These are phyloP conservation scores for Septoria linicola DNA, from an alignment of 2,329 filamentous ascomycete genomes.

Conservation along the genomic window DNA sequence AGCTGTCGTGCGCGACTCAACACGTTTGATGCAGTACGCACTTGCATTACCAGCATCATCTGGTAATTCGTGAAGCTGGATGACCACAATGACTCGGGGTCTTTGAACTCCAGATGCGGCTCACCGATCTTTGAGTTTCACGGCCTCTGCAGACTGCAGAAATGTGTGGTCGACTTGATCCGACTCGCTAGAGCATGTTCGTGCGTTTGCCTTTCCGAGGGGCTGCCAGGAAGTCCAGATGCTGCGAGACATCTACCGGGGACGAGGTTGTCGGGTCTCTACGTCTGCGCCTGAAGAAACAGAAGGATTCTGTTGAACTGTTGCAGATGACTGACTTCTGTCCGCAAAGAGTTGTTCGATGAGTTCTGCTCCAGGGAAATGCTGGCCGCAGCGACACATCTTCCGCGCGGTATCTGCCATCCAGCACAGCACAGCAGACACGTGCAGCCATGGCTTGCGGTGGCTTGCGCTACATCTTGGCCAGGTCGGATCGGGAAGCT, in stretches of 20 bases:
- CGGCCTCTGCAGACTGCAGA: background rate
- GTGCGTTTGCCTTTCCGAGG: background rate
- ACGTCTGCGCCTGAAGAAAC: background rate
- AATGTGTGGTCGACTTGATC: background rate
- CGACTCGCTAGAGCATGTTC: background rate
- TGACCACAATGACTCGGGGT: no score
- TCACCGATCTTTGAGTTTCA: background rate
- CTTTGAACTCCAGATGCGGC: no score
- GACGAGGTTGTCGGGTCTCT: background rate
- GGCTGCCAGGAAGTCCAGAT: background rate
- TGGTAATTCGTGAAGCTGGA: no score
- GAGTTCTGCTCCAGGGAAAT: background rate
- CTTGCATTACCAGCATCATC: no score
- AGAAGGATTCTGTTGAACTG: background rate
- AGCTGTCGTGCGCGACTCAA: no score
- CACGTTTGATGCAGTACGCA: no score
- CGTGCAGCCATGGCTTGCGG: no score
- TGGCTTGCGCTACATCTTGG: no score
- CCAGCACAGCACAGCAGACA: no score
- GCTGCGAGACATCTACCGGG: background rate
- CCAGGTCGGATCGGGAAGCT: no score
- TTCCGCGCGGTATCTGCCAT: background rate
- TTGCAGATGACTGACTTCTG: background rate
- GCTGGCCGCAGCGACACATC: background rate
- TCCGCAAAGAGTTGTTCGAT: background rate